Evolutionary conservation across 805 yeast species (phyloP).

Genomic region (Blastobotrys peoriensis): DNA sequence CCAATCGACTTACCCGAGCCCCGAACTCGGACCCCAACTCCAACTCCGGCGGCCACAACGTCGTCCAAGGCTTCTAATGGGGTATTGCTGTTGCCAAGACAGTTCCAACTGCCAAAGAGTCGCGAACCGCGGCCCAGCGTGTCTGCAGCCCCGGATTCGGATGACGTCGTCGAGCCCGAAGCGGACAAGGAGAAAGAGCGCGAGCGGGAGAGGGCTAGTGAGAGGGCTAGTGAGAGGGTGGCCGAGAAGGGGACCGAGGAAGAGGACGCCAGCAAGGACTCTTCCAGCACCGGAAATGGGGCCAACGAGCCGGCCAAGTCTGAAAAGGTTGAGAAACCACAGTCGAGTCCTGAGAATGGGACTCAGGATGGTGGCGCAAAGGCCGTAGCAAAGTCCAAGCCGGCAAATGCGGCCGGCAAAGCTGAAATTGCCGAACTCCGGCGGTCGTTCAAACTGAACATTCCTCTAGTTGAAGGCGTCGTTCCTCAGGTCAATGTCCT

Average conservation of each 20-base stretch:
- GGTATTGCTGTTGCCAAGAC: slow-evolving; percentile 26
- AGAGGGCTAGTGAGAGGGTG: too few species aligned
- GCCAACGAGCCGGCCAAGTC: neutral
- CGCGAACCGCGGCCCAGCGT: neutral
- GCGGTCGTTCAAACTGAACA: slow-evolving; percentile 8
- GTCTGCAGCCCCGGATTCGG: neutral
- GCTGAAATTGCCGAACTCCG: slow-evolving; percentile 3
- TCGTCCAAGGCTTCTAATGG: slow-evolving; percentile 17
- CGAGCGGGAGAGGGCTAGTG: neutral
- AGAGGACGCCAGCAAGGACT: neutral
- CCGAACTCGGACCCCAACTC: neutral
- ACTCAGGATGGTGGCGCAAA: neutral
- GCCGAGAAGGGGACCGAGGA: slow-evolving; percentile 3
- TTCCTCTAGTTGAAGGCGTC: slow-evolving; percentile 42
- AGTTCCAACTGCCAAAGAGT: slow-evolving; percentile 20
- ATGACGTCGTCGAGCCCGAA: neutral
- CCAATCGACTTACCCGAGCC: neutral
- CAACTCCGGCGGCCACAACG: slow-evolving; percentile 1
- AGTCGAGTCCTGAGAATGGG: too few species aligned
- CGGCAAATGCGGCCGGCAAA: slow-evolving; percentile 2
- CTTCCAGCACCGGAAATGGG: neutral
- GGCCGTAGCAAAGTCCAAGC: neutral
- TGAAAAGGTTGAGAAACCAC: too few species aligned
- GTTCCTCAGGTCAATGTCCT: slow-evolving; percentile 84
- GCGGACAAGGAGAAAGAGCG: slow-evolving; percentile 2